Conservation (phyloP, 345 rosid species). For the Ceriops zippeliana region DNA sequence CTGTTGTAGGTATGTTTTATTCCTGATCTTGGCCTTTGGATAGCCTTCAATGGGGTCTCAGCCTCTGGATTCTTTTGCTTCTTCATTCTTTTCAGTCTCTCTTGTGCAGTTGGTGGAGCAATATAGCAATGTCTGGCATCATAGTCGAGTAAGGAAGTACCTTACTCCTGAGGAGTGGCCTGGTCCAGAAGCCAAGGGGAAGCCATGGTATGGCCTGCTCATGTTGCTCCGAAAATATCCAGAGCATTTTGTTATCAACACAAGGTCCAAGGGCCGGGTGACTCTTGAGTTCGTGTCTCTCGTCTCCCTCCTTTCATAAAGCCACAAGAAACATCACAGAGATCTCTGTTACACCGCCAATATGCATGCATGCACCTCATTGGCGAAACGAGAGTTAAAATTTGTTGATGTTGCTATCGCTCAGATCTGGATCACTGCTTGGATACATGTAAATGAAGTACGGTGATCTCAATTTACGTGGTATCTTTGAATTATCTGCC, state of each 20-base stretch:
- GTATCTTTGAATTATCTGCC: background rate
- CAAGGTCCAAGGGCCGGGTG: slow-evolving; percentile 74
- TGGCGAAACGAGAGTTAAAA: background rate
- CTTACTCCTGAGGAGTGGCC: slow-evolving; percentile 76
- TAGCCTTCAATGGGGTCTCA: background rate
- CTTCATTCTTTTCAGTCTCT: slow-evolving; percentile 9
- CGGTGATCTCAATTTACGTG: background rate
- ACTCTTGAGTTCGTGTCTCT: slow-evolving; percentile 86
- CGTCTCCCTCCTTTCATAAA: slow-evolving; percentile 71
- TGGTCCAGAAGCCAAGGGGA: slow-evolving; percentile 73
- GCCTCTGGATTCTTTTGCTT: background rate
- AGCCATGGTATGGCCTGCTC: slow-evolving; percentile 91
- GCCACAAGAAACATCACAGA: background rate
- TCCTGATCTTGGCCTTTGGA: background rate
- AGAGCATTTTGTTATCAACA: slow-evolving; percentile 93
- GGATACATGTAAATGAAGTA: slow-evolving; percentile 9
- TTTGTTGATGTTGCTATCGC: background rate
- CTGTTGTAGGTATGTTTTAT: background rate
- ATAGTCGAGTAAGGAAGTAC: slow-evolving; percentile 77
- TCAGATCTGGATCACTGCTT: background rate
- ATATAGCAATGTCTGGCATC: slow-evolving; percentile 80
- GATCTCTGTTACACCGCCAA: too few relatives aligned
- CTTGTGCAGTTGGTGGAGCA: slow-evolving; percentile 65
- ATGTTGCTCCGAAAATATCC: slow-evolving; percentile 86
- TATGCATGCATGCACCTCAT: background rate